A percentile compares a stretch with the other conserved stretches of the same genome.
Evolutionary conservation across 495 filamentous ascomycete genomes (phyloP).

Genomic region (Copromyces sp.): DNA sequence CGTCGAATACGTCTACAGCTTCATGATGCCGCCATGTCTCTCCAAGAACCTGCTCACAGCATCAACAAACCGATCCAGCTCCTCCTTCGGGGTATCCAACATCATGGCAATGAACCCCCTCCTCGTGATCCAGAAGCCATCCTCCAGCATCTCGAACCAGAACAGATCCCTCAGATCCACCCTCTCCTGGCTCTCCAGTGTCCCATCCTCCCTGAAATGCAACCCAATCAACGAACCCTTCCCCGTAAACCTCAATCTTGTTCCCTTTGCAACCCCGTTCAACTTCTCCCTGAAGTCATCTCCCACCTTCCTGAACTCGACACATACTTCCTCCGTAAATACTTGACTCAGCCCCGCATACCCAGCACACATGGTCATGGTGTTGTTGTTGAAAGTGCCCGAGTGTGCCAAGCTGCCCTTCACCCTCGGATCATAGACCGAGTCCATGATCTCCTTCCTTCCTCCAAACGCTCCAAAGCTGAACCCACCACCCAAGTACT

Average conservation of each 20-base stretch:
- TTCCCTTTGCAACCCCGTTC: constrained; percentile 21
- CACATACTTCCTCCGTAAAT: constrained; percentile 30
- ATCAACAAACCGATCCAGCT: constrained; percentile 32
- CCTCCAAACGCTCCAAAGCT: constrained; percentile 57
- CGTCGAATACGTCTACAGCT: not conserved
- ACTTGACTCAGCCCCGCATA: constrained; percentile 32
- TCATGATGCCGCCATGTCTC: constrained; percentile 14
- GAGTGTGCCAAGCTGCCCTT: constrained; percentile 35
- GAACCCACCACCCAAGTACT: constrained; percentile 54
- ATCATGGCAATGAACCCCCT: constrained; percentile 35
- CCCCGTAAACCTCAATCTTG: constrained; percentile 30
- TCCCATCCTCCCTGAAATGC: constrained; percentile 25
- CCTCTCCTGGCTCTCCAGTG: constrained; percentile 19
- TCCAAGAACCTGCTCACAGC: constrained; percentile 18
- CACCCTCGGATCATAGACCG: constrained; percentile 41
- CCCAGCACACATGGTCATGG: constrained; percentile 47
- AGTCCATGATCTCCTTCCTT: constrained; percentile 37
- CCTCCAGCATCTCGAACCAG: constrained; percentile 40
- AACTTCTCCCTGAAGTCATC: constrained; percentile 25
- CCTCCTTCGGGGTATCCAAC: constrained; percentile 28
- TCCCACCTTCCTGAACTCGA: constrained; percentile 28
- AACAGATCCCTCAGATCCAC: constrained; percentile 33
- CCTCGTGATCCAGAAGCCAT: constrained; percentile 37
- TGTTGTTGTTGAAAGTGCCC: constrained; percentile 63
- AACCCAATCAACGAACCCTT: constrained; percentile 35